phyloP scores from a whole-genome alignment of 2,329 filamentous ascomycete genomes.

The Xylariaceae sp. region DNA sequence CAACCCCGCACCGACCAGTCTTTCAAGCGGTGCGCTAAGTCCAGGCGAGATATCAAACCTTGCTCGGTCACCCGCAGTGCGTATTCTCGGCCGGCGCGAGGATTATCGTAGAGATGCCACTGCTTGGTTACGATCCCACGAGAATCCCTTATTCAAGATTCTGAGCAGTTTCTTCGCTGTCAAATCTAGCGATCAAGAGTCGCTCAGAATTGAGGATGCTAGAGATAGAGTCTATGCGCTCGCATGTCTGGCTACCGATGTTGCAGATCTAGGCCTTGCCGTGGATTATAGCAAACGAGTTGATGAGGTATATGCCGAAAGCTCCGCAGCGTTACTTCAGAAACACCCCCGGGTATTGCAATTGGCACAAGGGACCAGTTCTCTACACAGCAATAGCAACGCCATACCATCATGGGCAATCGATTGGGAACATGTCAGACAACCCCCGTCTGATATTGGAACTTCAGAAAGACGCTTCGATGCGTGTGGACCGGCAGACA shows the following conservation, averaged over 20 bases:
- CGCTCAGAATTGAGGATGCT: constrained; percentile 5
- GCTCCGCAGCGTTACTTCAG: constrained; percentile 13
- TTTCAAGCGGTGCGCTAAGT: constrained; percentile 4
- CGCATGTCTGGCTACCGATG: constrained; percentile 17
- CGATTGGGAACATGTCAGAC: constrained; percentile 19
- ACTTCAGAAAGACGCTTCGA: constrained; percentile 12
- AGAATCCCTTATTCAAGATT: constrained; percentile 18
- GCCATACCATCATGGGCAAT: constrained; percentile 19
- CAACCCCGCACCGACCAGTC: constrained; percentile 1
- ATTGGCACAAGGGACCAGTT: constrained; percentile 10
- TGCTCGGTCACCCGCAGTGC: constrained; percentile 18
- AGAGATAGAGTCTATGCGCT: constrained; percentile 18
- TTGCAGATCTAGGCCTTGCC: constrained; percentile 1
- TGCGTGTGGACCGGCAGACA: constrained; percentile 21
- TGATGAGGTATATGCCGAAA: constrained; percentile 13
- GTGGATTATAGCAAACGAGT: constrained; percentile 13
- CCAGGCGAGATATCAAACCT: constrained; percentile 22
- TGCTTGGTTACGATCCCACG: constrained; percentile 15
- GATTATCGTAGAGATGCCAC: constrained; percentile 16
- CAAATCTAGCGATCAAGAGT: not conserved
- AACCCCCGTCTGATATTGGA: constrained; percentile 10
- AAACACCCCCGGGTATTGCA: constrained; percentile 12
- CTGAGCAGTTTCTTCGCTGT: constrained; percentile 14
- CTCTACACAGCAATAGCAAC: not conserved
- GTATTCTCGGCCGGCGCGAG: constrained; percentile 15